Percentiles rank a stretch among this genome's conserved stretches.
These are phyloP conservation scores for Leccinum fibrillosum DNA, from an alignment of 768 basidiomycete species.

Conservation along the genomic window DNA sequence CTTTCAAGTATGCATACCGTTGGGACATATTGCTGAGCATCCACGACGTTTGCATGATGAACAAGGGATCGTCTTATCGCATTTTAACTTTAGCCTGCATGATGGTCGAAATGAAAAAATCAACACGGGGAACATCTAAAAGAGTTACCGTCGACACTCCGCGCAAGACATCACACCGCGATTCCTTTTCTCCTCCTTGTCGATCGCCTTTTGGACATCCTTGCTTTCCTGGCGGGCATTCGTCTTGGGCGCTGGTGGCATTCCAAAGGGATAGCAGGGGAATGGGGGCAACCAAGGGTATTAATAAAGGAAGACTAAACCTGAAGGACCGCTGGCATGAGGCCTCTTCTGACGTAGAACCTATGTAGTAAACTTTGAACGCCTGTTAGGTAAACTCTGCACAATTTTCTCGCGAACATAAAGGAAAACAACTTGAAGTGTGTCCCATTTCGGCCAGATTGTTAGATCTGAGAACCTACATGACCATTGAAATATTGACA, in stretches of 20 bases:
- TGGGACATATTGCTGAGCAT: constrained; percentile 76
- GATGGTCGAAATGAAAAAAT: neutral
- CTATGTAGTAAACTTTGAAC: constrained; percentile 1
- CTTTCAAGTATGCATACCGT: constrained; percentile 33
- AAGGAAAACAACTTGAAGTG: neutral
- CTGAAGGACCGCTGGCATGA: neutral
- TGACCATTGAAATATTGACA: neutral
- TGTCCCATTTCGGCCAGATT: neutral
- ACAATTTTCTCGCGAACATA: neutral
- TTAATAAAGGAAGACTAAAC: neutral
- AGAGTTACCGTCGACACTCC: constrained; percentile 54
- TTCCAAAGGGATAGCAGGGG: constrained; percentile 16
- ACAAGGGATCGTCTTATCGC: constrained; percentile 65
- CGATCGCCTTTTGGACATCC: constrained; percentile 47
- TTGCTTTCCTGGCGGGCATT: constrained; percentile 35
- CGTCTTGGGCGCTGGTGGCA: constrained; percentile 51
- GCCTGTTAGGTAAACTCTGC: constrained; percentile 11
- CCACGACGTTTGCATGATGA: constrained; percentile 67
- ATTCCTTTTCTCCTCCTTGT: constrained; percentile 65
- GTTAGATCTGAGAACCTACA: neutral
- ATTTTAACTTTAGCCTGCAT: constrained; percentile 62
- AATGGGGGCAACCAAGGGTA: neutral
- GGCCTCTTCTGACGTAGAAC: neutral
- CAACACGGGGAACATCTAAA: constrained; percentile 5
- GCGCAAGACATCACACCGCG: constrained; percentile 55